phyloP scores from a whole-genome alignment of 2,329 filamentous ascomycete species.

The Cladobotryum protrusum region DNA sequence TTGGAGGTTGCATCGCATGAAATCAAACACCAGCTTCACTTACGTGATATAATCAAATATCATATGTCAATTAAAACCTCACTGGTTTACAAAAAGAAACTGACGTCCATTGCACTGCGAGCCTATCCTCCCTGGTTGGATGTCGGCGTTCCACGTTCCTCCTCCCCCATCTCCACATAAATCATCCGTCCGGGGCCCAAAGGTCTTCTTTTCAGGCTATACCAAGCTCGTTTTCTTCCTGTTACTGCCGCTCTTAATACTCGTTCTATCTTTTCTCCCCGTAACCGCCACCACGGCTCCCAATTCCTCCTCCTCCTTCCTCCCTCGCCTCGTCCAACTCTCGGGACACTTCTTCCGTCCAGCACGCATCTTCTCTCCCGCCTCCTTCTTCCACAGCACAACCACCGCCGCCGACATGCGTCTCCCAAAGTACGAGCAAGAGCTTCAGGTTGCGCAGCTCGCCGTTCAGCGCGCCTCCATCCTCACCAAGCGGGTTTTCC shows the following conservation, averaged over 20 bases:
- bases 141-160: constrained; percentile 4
- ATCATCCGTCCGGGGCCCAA: not conserved
- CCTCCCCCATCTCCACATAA: constrained; percentile 9
- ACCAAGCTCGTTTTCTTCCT: constrained; percentile 2
- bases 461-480: constrained; percentile 72
- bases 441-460: constrained; percentile 77
- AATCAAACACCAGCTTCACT: no score
- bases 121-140: not conserved
- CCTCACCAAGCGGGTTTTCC: constrained; percentile 49
- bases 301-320: constrained; percentile 11
- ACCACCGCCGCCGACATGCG: constrained; percentile 27
- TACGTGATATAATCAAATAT: not conserved
- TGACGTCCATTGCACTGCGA: not conserved
- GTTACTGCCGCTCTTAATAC: constrained; percentile 16
- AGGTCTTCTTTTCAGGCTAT: not conserved
- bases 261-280: constrained; percentile 24
- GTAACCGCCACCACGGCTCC: constrained; percentile 12
- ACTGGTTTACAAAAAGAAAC: not conserved
- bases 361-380: constrained; percentile 16
- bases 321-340: constrained; percentile 23
- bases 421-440: constrained; percentile 56
- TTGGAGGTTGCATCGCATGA: no score
- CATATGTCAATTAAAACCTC: not conserved
- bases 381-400: constrained; percentile 12
- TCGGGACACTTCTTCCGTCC: constrained; percentile 16